Percentiles rank a stretch among this genome's conserved stretches.
Conservation (phyloP, 495 filamentous ascomycete genomes). For the Aspergillus kassunensis region DNA sequence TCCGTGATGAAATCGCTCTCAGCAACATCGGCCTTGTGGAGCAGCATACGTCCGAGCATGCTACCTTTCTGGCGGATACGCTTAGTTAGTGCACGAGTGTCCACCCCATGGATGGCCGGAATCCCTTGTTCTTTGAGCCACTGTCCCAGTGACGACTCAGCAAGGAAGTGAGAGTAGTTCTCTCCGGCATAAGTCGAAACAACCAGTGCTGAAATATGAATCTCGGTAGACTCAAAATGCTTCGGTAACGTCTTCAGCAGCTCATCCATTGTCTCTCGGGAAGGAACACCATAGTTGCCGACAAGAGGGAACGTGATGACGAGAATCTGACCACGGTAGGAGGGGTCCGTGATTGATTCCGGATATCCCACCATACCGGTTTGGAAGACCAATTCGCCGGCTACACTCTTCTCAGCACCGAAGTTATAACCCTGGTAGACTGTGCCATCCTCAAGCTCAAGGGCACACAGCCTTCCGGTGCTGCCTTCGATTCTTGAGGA, state of each 20-base stretch:
- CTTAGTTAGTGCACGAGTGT: conserved; percentile 92
- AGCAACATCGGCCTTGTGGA: conserved; percentile 55
- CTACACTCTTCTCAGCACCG: conserved; percentile 83
- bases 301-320: conserved; percentile 88
- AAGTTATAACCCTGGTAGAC: conserved; percentile 93
- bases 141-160: conserved; percentile 78
- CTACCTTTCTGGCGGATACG: conserved; percentile 88
- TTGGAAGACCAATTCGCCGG: conserved; percentile 97
- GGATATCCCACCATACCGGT: conserved; percentile 99
- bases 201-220: conserved; percentile 88
- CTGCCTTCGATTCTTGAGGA: conserved; percentile 38
- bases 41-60: conserved; percentile 89
- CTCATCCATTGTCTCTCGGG: conserved; percentile 73
- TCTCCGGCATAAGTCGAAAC: conserved; percentile 89
- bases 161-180: conserved; percentile 90
- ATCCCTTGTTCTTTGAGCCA: conserved; percentile 96
- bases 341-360: conserved; percentile 89
- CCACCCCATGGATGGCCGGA: conserved; percentile 94
- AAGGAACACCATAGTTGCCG: conserved; percentile 94
- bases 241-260: conserved; percentile 79
- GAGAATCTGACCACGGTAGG: conserved; percentile 87
- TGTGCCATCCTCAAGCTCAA: conserved; percentile 87
- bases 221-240: conserved; percentile 85
- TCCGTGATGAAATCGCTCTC: conserved; percentile 44
- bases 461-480: conserved; percentile 60